Conservation (phyloP, 768 basidiomycete species). For the Dacryopinax spathularia region DNA sequence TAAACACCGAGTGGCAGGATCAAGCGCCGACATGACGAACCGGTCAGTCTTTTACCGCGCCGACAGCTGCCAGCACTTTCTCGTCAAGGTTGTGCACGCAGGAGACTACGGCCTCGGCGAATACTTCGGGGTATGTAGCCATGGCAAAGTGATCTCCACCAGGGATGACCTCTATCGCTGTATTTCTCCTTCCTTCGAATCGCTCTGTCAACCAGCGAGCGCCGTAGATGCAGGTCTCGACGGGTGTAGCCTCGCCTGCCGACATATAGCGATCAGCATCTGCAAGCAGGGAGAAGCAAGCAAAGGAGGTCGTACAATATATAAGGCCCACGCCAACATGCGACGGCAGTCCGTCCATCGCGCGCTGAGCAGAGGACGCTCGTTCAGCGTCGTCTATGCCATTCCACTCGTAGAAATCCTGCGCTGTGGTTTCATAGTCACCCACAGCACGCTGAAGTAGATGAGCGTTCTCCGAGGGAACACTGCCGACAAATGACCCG, state of each 20-base stretch:
- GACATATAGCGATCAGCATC: neutral
- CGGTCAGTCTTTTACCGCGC: too few species aligned
- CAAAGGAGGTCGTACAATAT: neutral
- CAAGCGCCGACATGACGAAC: too few species aligned
- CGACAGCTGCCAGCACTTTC: too few species aligned
- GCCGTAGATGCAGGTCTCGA: neutral
- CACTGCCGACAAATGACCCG: neutral
- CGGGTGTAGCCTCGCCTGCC: neutral
- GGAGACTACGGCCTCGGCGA: too few species aligned
- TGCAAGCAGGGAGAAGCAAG: neutral
- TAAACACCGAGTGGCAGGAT: too few species aligned
- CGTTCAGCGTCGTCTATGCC: neutral
- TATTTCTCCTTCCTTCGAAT: neutral
- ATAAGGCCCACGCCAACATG: neutral
- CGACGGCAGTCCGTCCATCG: neutral
- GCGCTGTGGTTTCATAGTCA: neutral
- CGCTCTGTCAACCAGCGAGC: neutral
- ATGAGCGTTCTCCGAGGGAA: neutral
- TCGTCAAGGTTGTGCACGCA: too few species aligned
- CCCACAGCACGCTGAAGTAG: neutral
- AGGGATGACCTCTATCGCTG: neutral
- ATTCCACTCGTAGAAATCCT: neutral
- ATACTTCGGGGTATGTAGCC: neutral
- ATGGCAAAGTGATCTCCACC: neutral
- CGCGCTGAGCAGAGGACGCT: neutral